A percentile compares a stretch with the other conserved stretches of the same genome.
These are phyloP conservation scores for Nitzschia sp. DNA, from an alignment of 108 stramenopile genomes.

Conservation along the genomic window DNA sequence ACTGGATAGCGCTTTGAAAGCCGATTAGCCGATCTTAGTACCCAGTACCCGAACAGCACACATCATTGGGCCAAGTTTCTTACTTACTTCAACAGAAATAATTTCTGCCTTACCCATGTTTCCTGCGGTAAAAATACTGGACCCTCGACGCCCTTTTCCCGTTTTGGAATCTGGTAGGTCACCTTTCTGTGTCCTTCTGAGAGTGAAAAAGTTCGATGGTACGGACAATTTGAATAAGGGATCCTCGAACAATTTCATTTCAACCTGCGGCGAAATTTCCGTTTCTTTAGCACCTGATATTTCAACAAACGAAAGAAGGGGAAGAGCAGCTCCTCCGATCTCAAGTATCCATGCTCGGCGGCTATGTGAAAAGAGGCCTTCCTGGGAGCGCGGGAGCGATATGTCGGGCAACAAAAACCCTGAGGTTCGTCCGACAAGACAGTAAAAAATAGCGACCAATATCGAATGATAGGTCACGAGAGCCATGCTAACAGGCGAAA, in stretches of 20 bases:
- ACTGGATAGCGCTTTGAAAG: slow-evolving; percentile 55
- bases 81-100: slow-evolving; percentile 66
- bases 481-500: too few relatives aligned
- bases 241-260: slow-evolving; percentile 78
- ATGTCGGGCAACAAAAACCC: too few relatives aligned
- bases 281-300: not conserved
- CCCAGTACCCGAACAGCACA: too few relatives aligned
- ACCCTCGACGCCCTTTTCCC: slow-evolving; percentile 77
- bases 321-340: not conserved
- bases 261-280: slow-evolving; percentile 9
- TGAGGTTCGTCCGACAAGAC: too few relatives aligned
- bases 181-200: slow-evolving; percentile 76
- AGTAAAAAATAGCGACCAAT: too few relatives aligned
- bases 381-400: too few relatives aligned
- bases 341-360: not conserved
- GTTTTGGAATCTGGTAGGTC: slow-evolving; percentile 85
- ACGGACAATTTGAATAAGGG: slow-evolving; percentile 65
- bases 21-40: too few relatives aligned
- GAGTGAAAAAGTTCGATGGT: slow-evolving; percentile 66
- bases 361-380: not conserved
- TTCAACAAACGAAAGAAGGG: not conserved
- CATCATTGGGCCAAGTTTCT: slow-evolving; percentile 32
- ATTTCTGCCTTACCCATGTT: slow-evolving; percentile 87
- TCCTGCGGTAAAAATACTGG: slow-evolving; percentile 85
- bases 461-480: too few relatives aligned